Percentiles rank a stretch among this genome's conserved stretches.
Evolutionary conservation across 139 green algal genomes (phyloP).

Genomic region (Chlamydomonas schloesseri): DNA sequence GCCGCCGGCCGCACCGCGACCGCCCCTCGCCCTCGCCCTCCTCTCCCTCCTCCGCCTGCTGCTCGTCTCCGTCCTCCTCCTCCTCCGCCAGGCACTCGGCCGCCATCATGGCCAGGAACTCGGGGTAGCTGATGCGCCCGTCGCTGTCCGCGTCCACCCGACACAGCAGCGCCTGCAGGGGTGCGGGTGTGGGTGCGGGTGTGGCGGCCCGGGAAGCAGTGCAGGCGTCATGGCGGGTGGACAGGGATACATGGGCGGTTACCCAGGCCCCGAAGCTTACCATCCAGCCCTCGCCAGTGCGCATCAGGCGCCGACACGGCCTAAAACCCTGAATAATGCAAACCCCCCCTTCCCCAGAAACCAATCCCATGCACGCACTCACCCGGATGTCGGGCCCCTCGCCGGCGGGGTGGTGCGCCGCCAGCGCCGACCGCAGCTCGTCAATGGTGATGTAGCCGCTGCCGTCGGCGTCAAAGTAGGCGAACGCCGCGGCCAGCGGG

Average conservation of each 20-base stretch:
- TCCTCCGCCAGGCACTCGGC: background rate
- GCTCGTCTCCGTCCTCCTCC: constrained; percentile 6
- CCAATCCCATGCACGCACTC: no score
- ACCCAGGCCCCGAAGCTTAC: no score
- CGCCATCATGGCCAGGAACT: constrained; percentile 53
- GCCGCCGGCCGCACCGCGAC: background rate
- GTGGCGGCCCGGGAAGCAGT: no score
- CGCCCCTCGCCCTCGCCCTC: background rate
- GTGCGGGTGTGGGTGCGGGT: background rate
- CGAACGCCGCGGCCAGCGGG: constrained; percentile 40
- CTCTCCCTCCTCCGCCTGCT: background rate
- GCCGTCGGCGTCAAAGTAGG: constrained; percentile 60
- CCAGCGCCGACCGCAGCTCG: constrained; percentile 50
- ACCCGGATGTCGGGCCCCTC: constrained; percentile 34
- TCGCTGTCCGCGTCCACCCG: constrained; percentile 45
- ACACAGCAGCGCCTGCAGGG: constrained; percentile 21
- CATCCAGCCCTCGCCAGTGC: no score
- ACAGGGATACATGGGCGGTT: background rate
- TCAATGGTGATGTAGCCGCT: constrained; percentile 62
- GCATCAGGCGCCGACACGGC: no score
- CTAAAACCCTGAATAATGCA: no score
- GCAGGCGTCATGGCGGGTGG: background rate
- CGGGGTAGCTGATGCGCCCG: constrained; percentile 48
- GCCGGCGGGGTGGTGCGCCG: constrained; percentile 22
- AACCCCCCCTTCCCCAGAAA: no score